Conservation (phyloP, 352 stramenopile genomes). For the Pythium aquatile region DNA sequence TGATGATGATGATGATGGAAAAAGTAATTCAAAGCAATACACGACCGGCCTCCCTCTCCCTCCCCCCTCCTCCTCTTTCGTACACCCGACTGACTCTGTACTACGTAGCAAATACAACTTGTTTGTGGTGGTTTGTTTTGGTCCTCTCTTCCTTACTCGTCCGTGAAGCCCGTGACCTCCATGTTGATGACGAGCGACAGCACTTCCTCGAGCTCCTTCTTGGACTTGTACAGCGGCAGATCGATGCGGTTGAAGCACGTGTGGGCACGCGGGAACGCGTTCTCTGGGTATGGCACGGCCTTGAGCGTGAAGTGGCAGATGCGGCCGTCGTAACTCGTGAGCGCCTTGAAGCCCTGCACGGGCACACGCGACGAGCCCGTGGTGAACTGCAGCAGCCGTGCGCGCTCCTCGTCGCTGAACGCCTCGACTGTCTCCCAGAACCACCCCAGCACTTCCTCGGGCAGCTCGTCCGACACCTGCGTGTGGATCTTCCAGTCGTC, state of each 20-base stretch:
- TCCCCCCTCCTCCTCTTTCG: background rate
- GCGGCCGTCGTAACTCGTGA: conserved; percentile 58
- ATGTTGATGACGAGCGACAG: conserved; percentile 94
- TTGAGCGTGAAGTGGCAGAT: conserved; percentile 68
- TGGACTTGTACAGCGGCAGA: conserved; percentile 90
- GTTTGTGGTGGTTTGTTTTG: background rate
- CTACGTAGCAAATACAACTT: conserved; percentile 20
- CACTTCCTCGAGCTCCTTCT: conserved; percentile 91
- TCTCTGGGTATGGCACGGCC: conserved; percentile 52
- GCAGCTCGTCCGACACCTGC: conserved; percentile 86
- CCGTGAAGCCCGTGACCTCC: conserved; percentile 91
- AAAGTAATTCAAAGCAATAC: conserved; percentile 7
- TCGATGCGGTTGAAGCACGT: conserved; percentile 83
- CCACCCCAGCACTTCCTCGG: conserved; percentile 69
- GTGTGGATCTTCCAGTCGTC: conserved; percentile 84
- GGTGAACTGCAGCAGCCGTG: conserved; percentile 54
- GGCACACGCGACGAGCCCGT: conserved; percentile 56
- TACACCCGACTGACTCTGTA: conserved; percentile 1
- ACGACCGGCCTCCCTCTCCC: background rate
- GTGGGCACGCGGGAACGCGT: conserved; percentile 47
- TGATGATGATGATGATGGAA: background rate
- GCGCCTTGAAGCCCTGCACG: conserved; percentile 63
- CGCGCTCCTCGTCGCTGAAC: conserved; percentile 56
- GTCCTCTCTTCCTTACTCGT: conserved; percentile 40
- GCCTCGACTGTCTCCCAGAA: conserved; percentile 65